A percentile compares a stretch with the other conserved stretches of the same genome.
These are phyloP conservation scores for Metarhizium sp. DNA, from an alignment of 2,329 filamentous ascomycete genomes.

Conservation along the genomic window DNA sequence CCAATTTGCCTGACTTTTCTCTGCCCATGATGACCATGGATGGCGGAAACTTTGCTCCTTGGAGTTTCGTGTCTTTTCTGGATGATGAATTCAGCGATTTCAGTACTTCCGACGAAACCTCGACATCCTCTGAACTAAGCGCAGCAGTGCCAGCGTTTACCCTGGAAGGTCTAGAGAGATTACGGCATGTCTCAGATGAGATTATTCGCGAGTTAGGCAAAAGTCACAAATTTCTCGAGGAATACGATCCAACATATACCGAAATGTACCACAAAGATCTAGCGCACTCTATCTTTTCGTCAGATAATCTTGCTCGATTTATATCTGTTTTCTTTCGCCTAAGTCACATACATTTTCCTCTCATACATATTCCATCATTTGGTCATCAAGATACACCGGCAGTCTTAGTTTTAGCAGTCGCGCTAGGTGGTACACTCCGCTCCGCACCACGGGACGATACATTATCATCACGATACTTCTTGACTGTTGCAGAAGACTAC, in stretches of 20 bases:
- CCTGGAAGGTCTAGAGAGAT: not conserved
- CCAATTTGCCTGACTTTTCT: constrained; percentile 1
- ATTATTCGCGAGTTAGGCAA: not conserved
- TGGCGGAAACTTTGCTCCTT: not conserved
- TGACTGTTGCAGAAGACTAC: too few species aligned
- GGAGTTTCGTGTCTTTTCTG: constrained; percentile 1
- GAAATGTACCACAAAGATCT: not conserved
- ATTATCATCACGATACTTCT: too few species aligned
- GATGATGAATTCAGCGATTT: not conserved
- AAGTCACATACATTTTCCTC: constrained; percentile 17
- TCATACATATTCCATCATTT: too few species aligned
- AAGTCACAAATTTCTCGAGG: not conserved
- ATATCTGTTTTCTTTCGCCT: constrained; percentile 15
- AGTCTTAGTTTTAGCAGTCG: too few species aligned
- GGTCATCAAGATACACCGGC: too few species aligned
- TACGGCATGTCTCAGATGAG: not conserved
- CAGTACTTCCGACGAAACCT: not conserved
- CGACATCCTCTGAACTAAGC: not conserved
- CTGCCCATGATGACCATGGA: constrained; percentile 1
- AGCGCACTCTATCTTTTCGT: constrained; percentile 11
- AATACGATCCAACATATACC: not conserved
- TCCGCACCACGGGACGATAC: too few species aligned
- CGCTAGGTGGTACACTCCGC: too few species aligned
- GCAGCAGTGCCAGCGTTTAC: not conserved
- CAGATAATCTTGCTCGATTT: constrained; percentile 11